Evolutionary conservation across 192 early-diverging fungal genomes (phyloP), one percentile per base, ranked within the genome.

Genomic region (Coemansia aciculifera): DNA sequence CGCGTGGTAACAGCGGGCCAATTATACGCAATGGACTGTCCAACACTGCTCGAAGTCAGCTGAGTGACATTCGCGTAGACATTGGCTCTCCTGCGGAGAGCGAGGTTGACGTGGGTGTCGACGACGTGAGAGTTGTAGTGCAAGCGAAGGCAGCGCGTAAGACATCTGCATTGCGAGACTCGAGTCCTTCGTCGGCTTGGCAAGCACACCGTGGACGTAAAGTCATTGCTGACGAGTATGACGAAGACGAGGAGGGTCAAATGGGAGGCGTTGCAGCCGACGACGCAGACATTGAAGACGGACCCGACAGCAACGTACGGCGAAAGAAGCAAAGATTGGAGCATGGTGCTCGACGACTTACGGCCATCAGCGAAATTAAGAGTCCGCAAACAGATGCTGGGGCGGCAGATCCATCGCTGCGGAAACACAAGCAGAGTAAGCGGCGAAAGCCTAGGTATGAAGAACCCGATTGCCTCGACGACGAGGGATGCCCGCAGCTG

Each of bases 151-250:
- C 44, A 1, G 37, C 19, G 38, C 29, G 42, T 13, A 43, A 40
- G 10, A 39, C 44, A 11, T 34, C 42, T 19, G 46, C 54, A 54
- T 27, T 59, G 29, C 62, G 52, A n/a, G 46, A 46, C 3, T 13
- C 67, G 36, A 72, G 68, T 24, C 67, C 67, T 0, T 21, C 46
- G 12, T 69, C 42, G 0, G 56, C 44, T 9, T 70, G 63, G 61
- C 67, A 72, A 7, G 46, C 40, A 10, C 64, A 59, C 34, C 57
- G 68, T 12, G 54, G 43, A 3, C 77, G 77, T 19, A 71, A 79
- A 34, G 77, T 67, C n/a, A 73, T 73, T 64, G 64, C 77, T 12
- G 71, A 79, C 24, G 77, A 79, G 19, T 62, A 71, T 46, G 77
- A 73, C 8, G 77, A 78, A 11, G 70, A 79, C 3, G 66, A 51